These are phyloP conservation scores for Alternaria brassicicola DNA, from an alignment of 2,329 filamentous ascomycete genomes.

Conservation along the genomic window DNA sequence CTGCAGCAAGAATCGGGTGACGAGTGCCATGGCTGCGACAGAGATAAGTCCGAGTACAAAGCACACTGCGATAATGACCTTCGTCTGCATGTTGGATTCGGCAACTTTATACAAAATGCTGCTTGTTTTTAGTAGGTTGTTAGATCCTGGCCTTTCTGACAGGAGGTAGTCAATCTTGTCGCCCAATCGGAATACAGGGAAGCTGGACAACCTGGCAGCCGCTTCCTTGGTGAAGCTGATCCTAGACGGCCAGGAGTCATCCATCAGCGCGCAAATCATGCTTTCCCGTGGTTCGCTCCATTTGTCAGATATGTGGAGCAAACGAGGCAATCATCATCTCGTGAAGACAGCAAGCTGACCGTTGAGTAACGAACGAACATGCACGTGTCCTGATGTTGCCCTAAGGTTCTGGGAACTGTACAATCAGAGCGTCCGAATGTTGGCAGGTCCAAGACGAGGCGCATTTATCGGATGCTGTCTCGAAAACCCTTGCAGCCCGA, in stretches of 20 bases:
- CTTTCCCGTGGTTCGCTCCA: conserved; percentile 9
- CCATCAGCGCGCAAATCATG: conserved; percentile 21
- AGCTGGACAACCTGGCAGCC: conserved; percentile 26
- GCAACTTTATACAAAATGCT: conserved; percentile 28
- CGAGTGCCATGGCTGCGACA: conserved; percentile 36
- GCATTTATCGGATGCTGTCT: not conserved
- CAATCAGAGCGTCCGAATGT: not conserved
- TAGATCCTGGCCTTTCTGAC: conserved; percentile 10
- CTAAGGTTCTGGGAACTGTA: not conserved
- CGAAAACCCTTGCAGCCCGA: not conserved
- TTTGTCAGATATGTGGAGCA: conserved; percentile 5
- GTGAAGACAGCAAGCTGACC: not conserved
- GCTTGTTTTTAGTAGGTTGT: conserved; percentile 18
- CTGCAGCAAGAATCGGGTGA: conserved; percentile 36
- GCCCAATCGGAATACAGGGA: conserved; percentile 40
- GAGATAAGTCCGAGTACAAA: conserved; percentile 20
- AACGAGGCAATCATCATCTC: not conserved
- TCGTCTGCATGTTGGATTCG: conserved; percentile 19
- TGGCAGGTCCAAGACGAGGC: not conserved
- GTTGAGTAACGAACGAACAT: not conserved
- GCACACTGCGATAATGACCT: conserved; percentile 24
- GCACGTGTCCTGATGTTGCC: not conserved
- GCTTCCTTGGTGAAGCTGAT: conserved; percentile 15
- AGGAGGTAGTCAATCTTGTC: conserved; percentile 14
- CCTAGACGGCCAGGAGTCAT: conserved; percentile 7